These are phyloP conservation scores for Vachellia pachyceras DNA, from an alignment of 306 rosid genomes.

Conservation along the genomic window DNA sequence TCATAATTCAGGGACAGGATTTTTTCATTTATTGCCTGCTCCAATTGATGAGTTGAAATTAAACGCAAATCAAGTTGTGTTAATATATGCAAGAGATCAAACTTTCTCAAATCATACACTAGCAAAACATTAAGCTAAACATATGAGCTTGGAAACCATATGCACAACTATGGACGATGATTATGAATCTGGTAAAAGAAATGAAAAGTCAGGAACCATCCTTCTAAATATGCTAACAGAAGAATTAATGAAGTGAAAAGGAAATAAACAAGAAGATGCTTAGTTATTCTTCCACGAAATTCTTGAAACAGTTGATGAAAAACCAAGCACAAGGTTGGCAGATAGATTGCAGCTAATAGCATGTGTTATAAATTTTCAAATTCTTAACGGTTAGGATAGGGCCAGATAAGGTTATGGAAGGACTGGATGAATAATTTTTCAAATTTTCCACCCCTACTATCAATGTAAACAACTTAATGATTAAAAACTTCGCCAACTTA, in stretches of 20 bases:
- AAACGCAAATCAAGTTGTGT: slow-evolving; percentile 16
- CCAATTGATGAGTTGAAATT: slow-evolving; percentile 35
- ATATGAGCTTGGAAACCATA: slow-evolving; percentile 5
- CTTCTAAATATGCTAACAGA: too few relatives aligned
- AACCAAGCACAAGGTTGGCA: slow-evolving; percentile 3
- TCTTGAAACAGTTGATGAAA: slow-evolving; percentile 10
- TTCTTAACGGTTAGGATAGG: neutral
- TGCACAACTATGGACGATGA: neutral
- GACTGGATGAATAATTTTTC: neutral
- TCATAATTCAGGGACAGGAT: slow-evolving; percentile 81
- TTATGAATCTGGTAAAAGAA: slow-evolving; percentile 3
- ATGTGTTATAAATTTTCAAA: neutral
- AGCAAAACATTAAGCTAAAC: neutral
- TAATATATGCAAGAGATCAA: slow-evolving; percentile 19
- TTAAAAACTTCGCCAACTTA: neutral
- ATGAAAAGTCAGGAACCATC: neutral
- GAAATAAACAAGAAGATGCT: slow-evolving; percentile 11
- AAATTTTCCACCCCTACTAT: slow-evolving; percentile 9
- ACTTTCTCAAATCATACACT: slow-evolving; percentile 28
- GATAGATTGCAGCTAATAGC: slow-evolving; percentile 10
- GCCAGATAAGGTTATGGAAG: neutral
- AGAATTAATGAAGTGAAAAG: neutral
- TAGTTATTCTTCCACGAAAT: slow-evolving; percentile 19
- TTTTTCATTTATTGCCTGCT: slow-evolving; percentile 89
- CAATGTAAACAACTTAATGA: slow-evolving; percentile 9